Conservation (phyloP, 345 rosid species). For the Arabidopsis arenosa region DNA sequence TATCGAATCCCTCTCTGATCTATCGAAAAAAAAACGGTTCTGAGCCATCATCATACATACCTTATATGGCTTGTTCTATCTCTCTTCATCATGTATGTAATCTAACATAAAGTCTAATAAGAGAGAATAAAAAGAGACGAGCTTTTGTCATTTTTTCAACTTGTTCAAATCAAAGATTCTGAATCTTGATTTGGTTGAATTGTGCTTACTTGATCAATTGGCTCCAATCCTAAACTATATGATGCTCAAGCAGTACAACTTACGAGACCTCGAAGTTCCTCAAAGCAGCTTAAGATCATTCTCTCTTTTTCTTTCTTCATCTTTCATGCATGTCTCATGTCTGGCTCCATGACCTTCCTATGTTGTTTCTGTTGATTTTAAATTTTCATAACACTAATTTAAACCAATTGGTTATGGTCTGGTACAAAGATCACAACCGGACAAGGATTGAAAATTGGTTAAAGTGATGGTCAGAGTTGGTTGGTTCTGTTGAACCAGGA, state of each 20-base stretch:
- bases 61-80: neutral
- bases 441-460: neutral
- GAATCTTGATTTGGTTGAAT: neutral
- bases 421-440: neutral
- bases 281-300: conserved; percentile 34
- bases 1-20: conserved; percentile 67
- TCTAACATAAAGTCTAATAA: conserved; percentile 20
- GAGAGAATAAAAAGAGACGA: neutral
- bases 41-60: conserved; percentile 17
- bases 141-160: neutral
- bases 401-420: neutral
- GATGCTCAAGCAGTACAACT: no score
- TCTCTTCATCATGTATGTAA: conserved; percentile 31
- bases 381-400: no score
- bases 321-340: conserved; percentile 3
- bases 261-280: conserved; percentile 77
- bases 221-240: no score
- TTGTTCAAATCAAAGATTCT: conserved; percentile 5
- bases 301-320: neutral
- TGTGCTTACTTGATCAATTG: no score
- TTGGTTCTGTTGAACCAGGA: neutral
- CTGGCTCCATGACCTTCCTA: neutral
- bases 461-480: neutral
- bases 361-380: no score
- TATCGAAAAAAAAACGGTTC: neutral